Evolutionary conservation across 768 basidiomycete genomes (phyloP).

Genomic region (Suillus subalutaceus): DNA sequence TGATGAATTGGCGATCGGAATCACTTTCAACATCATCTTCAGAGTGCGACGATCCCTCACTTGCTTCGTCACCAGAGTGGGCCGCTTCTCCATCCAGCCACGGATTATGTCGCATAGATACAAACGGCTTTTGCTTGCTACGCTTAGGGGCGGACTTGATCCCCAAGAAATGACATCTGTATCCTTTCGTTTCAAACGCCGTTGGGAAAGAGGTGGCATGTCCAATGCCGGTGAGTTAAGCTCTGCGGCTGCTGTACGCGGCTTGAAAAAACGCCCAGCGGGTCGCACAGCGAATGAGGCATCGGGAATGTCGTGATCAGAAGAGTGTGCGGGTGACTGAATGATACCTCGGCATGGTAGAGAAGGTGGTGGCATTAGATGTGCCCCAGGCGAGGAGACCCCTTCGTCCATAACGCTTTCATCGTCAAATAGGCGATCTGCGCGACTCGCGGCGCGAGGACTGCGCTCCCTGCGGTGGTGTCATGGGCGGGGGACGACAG

Average conservation of each 20-base stretch:
- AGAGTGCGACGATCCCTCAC: conserved; percentile 62
- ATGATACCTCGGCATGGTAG: conserved; percentile 32
- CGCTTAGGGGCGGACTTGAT: conserved; percentile 26
- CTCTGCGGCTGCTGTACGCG: conserved; percentile 23
- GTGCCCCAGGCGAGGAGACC: conserved; percentile 8
- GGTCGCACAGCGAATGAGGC: conserved; percentile 51
- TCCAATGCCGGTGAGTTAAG: conserved; percentile 35
- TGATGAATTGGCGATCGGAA: conserved; percentile 68
- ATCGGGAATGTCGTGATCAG: conserved; percentile 34
- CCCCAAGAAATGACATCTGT: conserved; percentile 26
- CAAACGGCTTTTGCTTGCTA: conserved; percentile 21
- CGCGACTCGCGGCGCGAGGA: neutral
- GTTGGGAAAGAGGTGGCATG: conserved; percentile 35
- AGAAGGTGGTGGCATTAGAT: conserved; percentile 39
- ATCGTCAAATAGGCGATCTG: conserved; percentile 15
- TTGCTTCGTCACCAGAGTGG: conserved; percentile 82
- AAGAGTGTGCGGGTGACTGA: conserved; percentile 20
- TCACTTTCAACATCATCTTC: conserved; percentile 59
- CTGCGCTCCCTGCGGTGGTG: conserved; percentile 15
- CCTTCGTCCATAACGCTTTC: conserved; percentile 30
- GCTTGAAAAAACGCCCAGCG: conserved; percentile 34
- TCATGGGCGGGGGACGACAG: conserved; percentile 52
- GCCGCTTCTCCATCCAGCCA: conserved; percentile 71
- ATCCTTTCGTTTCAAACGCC: conserved; percentile 29
- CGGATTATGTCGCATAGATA: conserved; percentile 42